phyloP scores from a whole-genome alignment of 768 basidiomycete species.

The Podaxis mareebaensis region DNA sequence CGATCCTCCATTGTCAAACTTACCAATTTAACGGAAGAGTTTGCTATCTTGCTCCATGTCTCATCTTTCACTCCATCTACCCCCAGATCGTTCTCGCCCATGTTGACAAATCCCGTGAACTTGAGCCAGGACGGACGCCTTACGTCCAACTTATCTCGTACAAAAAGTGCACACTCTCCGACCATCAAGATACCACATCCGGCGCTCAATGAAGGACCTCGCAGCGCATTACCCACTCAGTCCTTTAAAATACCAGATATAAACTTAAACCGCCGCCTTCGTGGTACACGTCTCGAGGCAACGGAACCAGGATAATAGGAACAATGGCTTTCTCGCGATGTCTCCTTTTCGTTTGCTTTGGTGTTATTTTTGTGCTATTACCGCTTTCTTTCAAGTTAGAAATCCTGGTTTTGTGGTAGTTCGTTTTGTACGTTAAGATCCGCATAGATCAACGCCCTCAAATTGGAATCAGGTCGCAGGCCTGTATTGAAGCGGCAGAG shows the following conservation, averaged over 20 bases:
- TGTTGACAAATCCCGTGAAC: slow-evolving; percentile 36
- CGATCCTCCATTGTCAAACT: slow-evolving; percentile 74
- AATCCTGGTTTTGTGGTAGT: not conserved
- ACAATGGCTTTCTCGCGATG: not conserved
- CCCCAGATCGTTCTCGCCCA: slow-evolving; percentile 60
- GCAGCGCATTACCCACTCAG: slow-evolving; percentile 50
- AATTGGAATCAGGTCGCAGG: not conserved
- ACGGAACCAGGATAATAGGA: slow-evolving; percentile 15
- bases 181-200: slow-evolving; percentile 37
- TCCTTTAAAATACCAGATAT: slow-evolving; percentile 26
- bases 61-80: slow-evolving; percentile 74
- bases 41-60: slow-evolving; percentile 83
- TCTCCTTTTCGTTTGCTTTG: not conserved
- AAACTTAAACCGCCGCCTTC: not conserved
- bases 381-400: not conserved
- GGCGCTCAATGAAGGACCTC: slow-evolving; percentile 43
- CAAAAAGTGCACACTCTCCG: slow-evolving; percentile 53
- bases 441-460: not conserved
- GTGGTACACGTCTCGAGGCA: not conserved
- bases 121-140: slow-evolving; percentile 36
- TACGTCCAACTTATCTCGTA: slow-evolving; percentile 57
- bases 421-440: not conserved
- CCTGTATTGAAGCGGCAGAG: no score
- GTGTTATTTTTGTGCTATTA: not conserved
- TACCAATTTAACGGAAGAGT: slow-evolving; percentile 83